phyloP scores from a whole-genome alignment of 179 eudicot genomes.

The Heliamphora pulchella region DNA sequence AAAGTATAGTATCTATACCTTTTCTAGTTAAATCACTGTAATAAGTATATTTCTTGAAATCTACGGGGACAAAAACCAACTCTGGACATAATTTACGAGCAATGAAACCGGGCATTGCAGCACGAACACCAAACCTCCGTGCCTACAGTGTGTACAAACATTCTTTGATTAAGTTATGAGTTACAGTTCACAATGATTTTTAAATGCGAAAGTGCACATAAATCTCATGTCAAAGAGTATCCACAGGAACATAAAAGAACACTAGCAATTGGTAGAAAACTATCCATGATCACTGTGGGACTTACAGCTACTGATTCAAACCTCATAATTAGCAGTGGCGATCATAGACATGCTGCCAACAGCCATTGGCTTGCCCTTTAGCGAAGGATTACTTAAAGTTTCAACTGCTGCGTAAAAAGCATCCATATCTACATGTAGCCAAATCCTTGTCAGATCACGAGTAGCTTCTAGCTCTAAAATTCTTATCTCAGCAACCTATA shows the following conservation, averaged over 20 bases:
- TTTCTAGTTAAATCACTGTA: slow-evolving; percentile 82
- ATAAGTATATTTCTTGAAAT: slow-evolving; percentile 80
- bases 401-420: slow-evolving; percentile 99
- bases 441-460: slow-evolving; percentile 78
- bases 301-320: slow-evolving; percentile 25
- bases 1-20: slow-evolving; percentile 41
- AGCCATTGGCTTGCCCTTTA: slow-evolving; percentile 89
- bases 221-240: not conserved
- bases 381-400: slow-evolving; percentile 66
- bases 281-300: not conserved
- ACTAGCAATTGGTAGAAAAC: not conserved
- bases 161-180: slow-evolving; percentile 4
- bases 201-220: slow-evolving; percentile 2
- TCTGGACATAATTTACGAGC: slow-evolving; percentile 88
- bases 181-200: not conserved
- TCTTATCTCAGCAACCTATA: slow-evolving; percentile 73
- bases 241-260: not conserved
- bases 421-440: slow-evolving; percentile 99
- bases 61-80: slow-evolving; percentile 76
- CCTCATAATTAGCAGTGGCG: slow-evolving; percentile 98
- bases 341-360: slow-evolving; percentile 97
- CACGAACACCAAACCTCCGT: slow-evolving; percentile 92
- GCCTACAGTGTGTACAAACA: slow-evolving; percentile 49
- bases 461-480: slow-evolving; percentile 72
- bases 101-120: slow-evolving; percentile 99